Base-by-base conservation (phyloP, 768 basidiomycete genomes). In the Mycena latifolia region DNA sequence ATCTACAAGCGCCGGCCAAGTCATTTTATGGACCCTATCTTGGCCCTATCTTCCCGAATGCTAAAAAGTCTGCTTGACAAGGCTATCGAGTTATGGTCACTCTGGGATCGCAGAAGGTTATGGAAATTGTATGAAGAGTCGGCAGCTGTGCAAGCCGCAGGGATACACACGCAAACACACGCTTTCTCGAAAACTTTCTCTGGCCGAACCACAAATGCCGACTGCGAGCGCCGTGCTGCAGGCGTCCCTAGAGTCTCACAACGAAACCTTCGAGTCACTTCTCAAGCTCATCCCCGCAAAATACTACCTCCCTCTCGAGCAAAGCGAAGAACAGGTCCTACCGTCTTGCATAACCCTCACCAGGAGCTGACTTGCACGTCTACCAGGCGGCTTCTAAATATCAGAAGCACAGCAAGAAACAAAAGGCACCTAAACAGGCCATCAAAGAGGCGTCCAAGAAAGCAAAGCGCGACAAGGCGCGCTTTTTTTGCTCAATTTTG, bases 381-480 rank as follows among this genome's bases (percentile, higher is more conserved):
- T n/a, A 18, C 12, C 60, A 88, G 88, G 77, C 80, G 48, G 81
- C 86, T 7, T 88, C 86, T 25, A 94, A 90, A 76, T 94, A 89
- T 74, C 91, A 92, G 69, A 94, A 94, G 76, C 90, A 95, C 77
- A 95, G 89, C 79, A 96, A 94, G 79, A 93, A 94, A 70, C 85
- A 86, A 80, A 91, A 92, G 69, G 87, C 90, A 25, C 87, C 91
- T 3, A 95, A 94, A 74, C 95, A 96, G 73, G 91, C 90, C 46
- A 83, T 94, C 37, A 95, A 97, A 75, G 94, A 96, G 77, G 92
- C 90, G 1, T 89, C 92, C 14, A 94, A 92, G 78, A 95, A 94
- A 72, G 94, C 94, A 0, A 94, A 92, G 76, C 86, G 89, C 46
- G 92, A 93, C 60, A 96, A 96, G 86, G 96, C 93, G 59, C 25